These are phyloP conservation scores for Fraxinus americana DNA, from an alignment of 257 asterid species.

Conservation along the genomic window DNA sequence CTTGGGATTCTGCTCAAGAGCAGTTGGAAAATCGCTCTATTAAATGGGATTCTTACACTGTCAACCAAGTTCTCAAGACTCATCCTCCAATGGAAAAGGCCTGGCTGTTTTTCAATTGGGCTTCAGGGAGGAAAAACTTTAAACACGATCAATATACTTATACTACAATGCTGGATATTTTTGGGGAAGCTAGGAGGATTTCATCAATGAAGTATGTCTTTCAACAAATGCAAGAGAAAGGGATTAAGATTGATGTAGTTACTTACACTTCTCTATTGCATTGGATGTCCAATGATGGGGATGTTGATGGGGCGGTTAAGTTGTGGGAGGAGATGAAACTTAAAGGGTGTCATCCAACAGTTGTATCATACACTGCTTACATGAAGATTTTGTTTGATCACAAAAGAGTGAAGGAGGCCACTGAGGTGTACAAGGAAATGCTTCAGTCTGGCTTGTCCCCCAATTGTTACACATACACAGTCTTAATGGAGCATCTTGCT, in stretches of 20 bases:
- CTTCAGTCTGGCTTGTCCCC: conserved; percentile 71
- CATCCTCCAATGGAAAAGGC: conserved; percentile 95
- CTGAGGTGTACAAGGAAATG: conserved; percentile 78
- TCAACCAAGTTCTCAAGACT: conserved; percentile 82
- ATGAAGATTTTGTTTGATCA: conserved; percentile 78
- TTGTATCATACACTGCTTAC: conserved; percentile 86
- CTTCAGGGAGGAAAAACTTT: conserved; percentile 48
- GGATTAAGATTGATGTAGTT: conserved; percentile 72
- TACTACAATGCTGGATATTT: conserved; percentile 94
- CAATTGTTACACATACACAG: conserved; percentile 73
- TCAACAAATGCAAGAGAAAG: conserved; percentile 71
- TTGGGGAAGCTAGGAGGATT: conserved; percentile 87
- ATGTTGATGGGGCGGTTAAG: conserved; percentile 61
- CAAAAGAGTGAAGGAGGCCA: conserved; percentile 55
- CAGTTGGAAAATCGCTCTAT: conserved; percentile 53
- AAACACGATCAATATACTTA: conserved; percentile 91
- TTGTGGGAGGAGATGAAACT: conserved; percentile 84
- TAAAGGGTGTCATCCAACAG: conserved; percentile 67
- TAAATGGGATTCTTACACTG: conserved; percentile 92
- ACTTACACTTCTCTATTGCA: conserved; percentile 82
- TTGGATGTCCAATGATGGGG: conserved; percentile 81
- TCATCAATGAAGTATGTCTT: conserved; percentile 75
- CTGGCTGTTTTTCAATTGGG: conserved; percentile 97
- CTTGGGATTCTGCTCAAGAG: conserved; percentile 81
- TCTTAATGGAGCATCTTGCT: conserved; percentile 88